These are phyloP conservation scores for Eruca vesicaria DNA, from an alignment of 441 rosid genomes.

Conservation along the genomic window DNA sequence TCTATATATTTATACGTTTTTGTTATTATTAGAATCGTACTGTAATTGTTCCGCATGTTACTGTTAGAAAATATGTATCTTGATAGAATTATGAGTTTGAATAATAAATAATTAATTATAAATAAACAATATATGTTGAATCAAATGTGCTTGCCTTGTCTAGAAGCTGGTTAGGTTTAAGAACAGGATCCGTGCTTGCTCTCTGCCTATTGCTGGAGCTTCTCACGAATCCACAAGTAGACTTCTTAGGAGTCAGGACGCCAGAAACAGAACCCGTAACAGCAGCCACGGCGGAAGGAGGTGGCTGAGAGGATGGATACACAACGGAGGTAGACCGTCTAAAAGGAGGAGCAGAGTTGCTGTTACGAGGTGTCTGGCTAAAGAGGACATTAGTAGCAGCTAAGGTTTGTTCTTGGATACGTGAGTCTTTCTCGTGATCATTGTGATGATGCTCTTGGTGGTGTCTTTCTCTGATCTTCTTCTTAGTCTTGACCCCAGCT, in stretches of 20 bases:
- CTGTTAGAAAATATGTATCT: background rate
- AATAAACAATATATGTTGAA: too few species aligned
- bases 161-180: constrained; percentile 35
- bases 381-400: constrained; percentile 39
- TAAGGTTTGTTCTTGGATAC: constrained; percentile 35
- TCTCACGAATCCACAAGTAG: constrained; percentile 28
- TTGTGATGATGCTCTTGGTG: constrained; percentile 31
- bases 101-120: background rate
- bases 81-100: background rate
- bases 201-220: constrained; percentile 38
- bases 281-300: constrained; percentile 14
- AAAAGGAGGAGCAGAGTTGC: constrained; percentile 39
- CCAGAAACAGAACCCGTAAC: constrained; percentile 20
- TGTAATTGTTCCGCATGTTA: too few species aligned
- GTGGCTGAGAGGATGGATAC: constrained; percentile 30
- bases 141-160: constrained; percentile 32
- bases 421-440: constrained; percentile 35
- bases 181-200: constrained; percentile 35
- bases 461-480: constrained; percentile 38
- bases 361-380: constrained; percentile 37
- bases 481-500: constrained; percentile 27
- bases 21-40: too few species aligned
- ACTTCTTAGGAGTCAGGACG: constrained; percentile 30
- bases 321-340: constrained; percentile 40
- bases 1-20: too few species aligned